Conservation (phyloP, 352 stramenopile species). For the Phytophthora sp. region DNA sequence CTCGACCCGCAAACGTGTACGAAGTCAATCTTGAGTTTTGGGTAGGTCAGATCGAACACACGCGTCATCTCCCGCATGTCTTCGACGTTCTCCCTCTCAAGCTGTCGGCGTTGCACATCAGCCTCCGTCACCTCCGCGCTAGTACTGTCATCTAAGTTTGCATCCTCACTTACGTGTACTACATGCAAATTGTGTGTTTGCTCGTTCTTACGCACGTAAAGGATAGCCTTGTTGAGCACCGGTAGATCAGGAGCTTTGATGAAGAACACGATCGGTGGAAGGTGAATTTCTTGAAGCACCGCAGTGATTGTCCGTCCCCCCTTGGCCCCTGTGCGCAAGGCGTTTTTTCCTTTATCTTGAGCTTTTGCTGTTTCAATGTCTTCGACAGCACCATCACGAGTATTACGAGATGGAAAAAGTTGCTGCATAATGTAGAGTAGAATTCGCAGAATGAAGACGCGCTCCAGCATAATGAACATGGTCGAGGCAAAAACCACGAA, state of each 20-base stretch:
- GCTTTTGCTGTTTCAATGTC: constrained; percentile 25
- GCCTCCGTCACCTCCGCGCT: constrained; percentile 46
- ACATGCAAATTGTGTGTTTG: constrained; percentile 92
- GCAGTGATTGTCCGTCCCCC: constrained; percentile 72
- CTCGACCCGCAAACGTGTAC: constrained; percentile 66
- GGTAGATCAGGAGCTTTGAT: constrained; percentile 88
- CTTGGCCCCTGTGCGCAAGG: constrained; percentile 55
- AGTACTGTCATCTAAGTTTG: constrained; percentile 29
- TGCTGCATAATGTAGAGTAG: constrained; percentile 70
- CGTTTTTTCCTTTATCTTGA: constrained; percentile 24
- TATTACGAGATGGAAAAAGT: constrained; percentile 56
- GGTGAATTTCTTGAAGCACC: constrained; percentile 69
- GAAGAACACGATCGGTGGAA: constrained; percentile 92
- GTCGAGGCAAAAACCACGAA: constrained; percentile 69
- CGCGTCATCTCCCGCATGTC: constrained; percentile 80
- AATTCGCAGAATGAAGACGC: constrained; percentile 77
- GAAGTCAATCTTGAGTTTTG: constrained; percentile 92
- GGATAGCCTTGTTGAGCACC: constrained; percentile 93
- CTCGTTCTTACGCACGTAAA: constrained; percentile 93
- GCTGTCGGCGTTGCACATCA: constrained; percentile 36
- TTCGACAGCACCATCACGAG: constrained; percentile 28
- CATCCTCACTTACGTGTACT: constrained; percentile 78
- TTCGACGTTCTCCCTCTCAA: constrained; percentile 48
- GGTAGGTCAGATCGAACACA: constrained; percentile 92
- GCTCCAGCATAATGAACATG: constrained; percentile 86